phyloP scores from a whole-genome alignment of 163 green algal genomes.

The Coccomyxa subellipsoidea region DNA sequence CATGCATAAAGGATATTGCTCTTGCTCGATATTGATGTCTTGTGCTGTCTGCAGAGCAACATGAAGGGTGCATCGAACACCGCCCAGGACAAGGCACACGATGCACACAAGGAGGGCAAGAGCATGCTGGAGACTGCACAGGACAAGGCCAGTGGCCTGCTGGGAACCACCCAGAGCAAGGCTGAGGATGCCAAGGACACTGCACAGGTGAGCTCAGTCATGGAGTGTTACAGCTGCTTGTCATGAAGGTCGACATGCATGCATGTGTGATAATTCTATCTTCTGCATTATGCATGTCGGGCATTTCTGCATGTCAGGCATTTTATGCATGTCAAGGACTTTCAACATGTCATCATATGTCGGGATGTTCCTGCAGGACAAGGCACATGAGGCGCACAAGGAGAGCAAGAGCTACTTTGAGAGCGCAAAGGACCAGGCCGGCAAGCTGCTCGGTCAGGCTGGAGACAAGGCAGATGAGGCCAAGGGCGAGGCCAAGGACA shows the following conservation, averaged over 20 bases:
- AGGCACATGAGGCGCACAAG: not conserved
- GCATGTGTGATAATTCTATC: too few species aligned
- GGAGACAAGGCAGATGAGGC: not conserved
- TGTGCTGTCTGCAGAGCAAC: not conserved
- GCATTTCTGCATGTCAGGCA: too few species aligned
- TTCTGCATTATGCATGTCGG: too few species aligned
- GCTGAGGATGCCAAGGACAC: not conserved
- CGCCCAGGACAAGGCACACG: not conserved
- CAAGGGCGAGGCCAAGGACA: not conserved
- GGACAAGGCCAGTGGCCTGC: not conserved
- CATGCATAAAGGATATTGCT: too few species aligned
- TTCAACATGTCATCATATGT: not conserved
- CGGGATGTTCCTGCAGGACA: not conserved
- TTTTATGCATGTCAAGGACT: too few species aligned
- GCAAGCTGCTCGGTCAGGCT: not conserved
- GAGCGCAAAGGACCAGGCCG: not conserved
- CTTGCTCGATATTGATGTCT: not conserved
- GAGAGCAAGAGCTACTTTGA: not conserved
- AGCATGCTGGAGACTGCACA: not conserved
- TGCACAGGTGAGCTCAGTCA: not conserved
- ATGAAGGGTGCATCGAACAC: not conserved
- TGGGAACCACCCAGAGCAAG: not conserved
- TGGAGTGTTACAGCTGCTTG: not conserved
- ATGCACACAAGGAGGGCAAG: constrained; percentile 7
- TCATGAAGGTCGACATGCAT: not conserved